Percentiles rank a stretch among this genome's conserved stretches.
Evolutionary conservation across 352 stramenopile species (phyloP).

Genomic region (Pythium diclinum): DNA sequence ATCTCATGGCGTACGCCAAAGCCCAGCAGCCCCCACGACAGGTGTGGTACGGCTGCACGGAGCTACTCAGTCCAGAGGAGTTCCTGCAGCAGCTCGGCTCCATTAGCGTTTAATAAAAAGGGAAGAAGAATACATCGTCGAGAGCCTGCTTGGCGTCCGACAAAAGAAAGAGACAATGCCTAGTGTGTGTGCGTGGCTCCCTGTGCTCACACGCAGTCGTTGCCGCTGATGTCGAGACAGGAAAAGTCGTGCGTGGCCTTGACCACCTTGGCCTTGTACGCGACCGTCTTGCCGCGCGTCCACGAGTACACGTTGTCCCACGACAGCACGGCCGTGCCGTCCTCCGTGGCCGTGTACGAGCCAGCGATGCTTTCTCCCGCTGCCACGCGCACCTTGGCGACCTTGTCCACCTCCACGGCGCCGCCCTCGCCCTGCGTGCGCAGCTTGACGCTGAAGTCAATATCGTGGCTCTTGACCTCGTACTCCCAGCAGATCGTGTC

Average conservation of each 20-base stretch:
- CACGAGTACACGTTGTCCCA: slow-evolving; percentile 78
- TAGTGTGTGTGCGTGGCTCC: neutral
- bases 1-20: slow-evolving; percentile 81
- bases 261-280: slow-evolving; percentile 80
- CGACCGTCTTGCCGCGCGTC: slow-evolving; percentile 60
- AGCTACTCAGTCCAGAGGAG: slow-evolving; percentile 85
- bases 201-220: slow-evolving; percentile 52
- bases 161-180: neutral
- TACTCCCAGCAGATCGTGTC: slow-evolving; percentile 81
- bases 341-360: slow-evolving; percentile 61
- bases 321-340: slow-evolving; percentile 64
- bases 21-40: slow-evolving; percentile 57
- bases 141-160: neutral
- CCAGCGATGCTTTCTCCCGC: slow-evolving; percentile 38
- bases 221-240: slow-evolving; percentile 69
- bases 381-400: slow-evolving; percentile 38
- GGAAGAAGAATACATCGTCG: slow-evolving; percentile 9
- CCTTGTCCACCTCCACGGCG: slow-evolving; percentile 56
- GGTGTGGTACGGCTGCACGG: slow-evolving; percentile 88
- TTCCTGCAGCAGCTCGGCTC: slow-evolving; percentile 85
- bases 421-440: slow-evolving; percentile 68
- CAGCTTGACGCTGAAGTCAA: slow-evolving; percentile 69
- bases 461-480: slow-evolving; percentile 56
- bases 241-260: slow-evolving; percentile 75
- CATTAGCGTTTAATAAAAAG: slow-evolving; percentile 45